Conservation (phyloP, 371 early-diverging fungal species). For the Nematocida major region DNA sequence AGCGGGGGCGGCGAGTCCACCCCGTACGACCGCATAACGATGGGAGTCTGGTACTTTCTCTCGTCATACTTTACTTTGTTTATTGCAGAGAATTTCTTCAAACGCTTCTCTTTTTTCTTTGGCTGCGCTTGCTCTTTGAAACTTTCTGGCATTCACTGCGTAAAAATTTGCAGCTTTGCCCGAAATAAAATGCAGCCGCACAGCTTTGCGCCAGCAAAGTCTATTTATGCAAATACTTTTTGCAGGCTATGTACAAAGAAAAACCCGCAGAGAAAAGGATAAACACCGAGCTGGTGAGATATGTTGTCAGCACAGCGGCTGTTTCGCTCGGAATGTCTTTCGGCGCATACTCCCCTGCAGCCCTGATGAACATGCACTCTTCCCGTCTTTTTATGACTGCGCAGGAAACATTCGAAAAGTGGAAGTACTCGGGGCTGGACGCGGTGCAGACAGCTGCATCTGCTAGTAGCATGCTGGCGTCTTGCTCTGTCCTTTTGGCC, state of each 20-base stretch:
- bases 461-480: not conserved
- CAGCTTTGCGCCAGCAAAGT: not conserved
- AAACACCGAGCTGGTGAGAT: conserved; percentile 12
- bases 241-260: not conserved
- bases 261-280: not conserved
- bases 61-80: conserved; percentile 42
- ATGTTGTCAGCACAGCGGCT: not conserved
- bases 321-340: conserved; percentile 11
- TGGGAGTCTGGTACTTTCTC: conserved; percentile 44
- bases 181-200: too few species aligned
- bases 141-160: conserved; percentile 2
- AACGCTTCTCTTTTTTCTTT: conserved; percentile 12
- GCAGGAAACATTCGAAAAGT: not conserved
- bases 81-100: not conserved
- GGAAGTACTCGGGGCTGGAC: conserved; percentile 3
- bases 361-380: conserved; percentile 41
- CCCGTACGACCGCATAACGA: conserved; percentile 19
- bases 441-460: not conserved
- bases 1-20: conserved; percentile 58
- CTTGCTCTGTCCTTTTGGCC: not conserved
- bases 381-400: conserved; percentile 21
- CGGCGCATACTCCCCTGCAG: not conserved
- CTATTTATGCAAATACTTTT: not conserved
- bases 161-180: conserved; percentile 22
- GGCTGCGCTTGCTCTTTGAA: not conserved